Conservation (phyloP, 805 yeast genomes). For the Brettanomyces anomalus region DNA sequence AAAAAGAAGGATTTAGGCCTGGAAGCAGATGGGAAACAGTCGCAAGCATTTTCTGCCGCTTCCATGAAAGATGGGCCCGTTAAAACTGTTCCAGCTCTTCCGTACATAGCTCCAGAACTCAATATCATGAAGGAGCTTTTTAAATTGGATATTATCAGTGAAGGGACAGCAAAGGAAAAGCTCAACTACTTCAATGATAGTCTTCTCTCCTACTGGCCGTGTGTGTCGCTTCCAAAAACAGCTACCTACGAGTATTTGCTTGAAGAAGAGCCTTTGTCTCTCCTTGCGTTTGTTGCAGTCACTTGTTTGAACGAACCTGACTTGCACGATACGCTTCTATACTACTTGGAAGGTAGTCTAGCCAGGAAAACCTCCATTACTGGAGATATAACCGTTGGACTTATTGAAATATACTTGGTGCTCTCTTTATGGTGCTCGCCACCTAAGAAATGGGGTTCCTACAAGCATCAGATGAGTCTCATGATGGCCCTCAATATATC, state of each 20-base stretch:
- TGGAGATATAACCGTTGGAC: constrained; percentile 32
- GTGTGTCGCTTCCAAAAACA: constrained; percentile 31
- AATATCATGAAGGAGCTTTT: constrained; percentile 32
- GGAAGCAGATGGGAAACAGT: neutral
- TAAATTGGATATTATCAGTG: constrained; percentile 25
- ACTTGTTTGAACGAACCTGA: constrained; percentile 38
- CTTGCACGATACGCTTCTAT: constrained; percentile 32
- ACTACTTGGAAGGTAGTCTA: constrained; percentile 36
- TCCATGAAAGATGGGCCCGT: constrained; percentile 30
- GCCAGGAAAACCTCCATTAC: constrained; percentile 36
- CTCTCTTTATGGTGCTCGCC: constrained; percentile 47
- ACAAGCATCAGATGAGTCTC: constrained; percentile 41
- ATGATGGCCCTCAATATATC: constrained; percentile 36
- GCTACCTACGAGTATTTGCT: constrained; percentile 32
- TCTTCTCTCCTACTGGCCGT: constrained; percentile 40
- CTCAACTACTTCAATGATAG: constrained; percentile 28
- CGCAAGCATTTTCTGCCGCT: constrained; percentile 17
- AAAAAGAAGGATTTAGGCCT: constrained; percentile 1
- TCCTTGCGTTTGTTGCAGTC: constrained; percentile 35
- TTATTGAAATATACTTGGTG: constrained; percentile 35
- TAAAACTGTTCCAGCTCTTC: constrained; percentile 23
- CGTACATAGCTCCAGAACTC: constrained; percentile 27
- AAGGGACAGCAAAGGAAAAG: constrained; percentile 28
- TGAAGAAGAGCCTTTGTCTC: constrained; percentile 33
- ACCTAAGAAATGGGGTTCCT: constrained; percentile 42